phyloP scores from a whole-genome alignment of 345 rosid species.

The Combretum micranthum region DNA sequence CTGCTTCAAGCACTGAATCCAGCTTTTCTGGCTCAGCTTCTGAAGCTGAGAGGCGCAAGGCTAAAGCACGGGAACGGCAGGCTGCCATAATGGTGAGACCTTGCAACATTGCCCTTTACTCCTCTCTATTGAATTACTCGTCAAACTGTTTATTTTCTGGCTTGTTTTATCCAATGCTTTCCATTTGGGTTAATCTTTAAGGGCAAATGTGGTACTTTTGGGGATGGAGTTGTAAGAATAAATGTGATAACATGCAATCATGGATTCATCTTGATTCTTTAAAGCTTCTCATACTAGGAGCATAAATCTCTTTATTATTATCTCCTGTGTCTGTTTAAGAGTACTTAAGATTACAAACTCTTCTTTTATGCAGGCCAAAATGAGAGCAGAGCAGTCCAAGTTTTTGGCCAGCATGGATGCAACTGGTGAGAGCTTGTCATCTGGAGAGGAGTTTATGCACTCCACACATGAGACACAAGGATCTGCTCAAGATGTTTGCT shows the following conservation, averaged over 20 bases:
- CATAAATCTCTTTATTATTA: no score
- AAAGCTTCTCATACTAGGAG: no score
- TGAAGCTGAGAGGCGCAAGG: constrained; percentile 70
- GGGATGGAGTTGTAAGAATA: no score
- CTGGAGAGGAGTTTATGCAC: constrained; percentile 36
- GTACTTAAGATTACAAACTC: constrained; percentile 5
- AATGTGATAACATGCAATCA: no score
- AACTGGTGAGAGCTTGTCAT: constrained; percentile 30
- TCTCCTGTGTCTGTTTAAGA: constrained; percentile 1
- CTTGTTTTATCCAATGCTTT: neutral
- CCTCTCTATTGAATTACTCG: no score
- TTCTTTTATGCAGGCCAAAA: constrained; percentile 68
- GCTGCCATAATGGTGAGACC: constrained; percentile 81
- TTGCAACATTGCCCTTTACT: neutral
- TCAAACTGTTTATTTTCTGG: no score
- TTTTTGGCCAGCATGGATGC: constrained; percentile 65
- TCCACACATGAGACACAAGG: constrained; percentile 33
- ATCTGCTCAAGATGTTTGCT: constrained; percentile 56
- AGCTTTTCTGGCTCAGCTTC: constrained; percentile 50
- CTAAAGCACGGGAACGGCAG: constrained; percentile 83
- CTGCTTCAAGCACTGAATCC: constrained; percentile 18
- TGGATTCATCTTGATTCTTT: no score
- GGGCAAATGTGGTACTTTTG: neutral
- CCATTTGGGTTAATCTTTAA: neutral
- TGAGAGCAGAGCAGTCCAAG: constrained; percentile 93